phyloP scores from a whole-genome alignment of 2,329 filamentous ascomycete species.

The Biscogniauxia mediterranea region DNA sequence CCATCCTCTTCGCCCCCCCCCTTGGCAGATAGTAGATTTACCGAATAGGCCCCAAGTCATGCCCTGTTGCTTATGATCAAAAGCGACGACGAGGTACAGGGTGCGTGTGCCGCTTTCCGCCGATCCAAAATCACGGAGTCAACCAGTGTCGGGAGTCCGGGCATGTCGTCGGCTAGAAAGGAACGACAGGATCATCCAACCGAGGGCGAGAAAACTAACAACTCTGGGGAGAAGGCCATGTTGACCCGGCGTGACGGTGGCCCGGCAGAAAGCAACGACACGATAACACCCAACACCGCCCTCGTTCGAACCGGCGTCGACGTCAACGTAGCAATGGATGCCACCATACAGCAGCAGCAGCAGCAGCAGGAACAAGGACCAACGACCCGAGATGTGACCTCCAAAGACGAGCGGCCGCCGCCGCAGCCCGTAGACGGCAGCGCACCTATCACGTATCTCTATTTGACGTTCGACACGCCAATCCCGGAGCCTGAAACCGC shows the following conservation, averaged over 20 bases:
- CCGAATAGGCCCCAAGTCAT: background rate
- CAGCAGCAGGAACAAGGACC: too few species aligned
- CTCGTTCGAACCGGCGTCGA: background rate
- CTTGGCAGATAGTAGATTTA: background rate
- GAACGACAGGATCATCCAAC: background rate
- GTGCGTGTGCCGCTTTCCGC: background rate
- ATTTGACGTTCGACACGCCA: constrained; percentile 61
- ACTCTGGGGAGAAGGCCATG: background rate
- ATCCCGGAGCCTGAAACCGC: constrained; percentile 45
- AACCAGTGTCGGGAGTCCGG: background rate
- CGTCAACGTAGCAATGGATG: background rate
- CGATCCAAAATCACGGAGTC: background rate
- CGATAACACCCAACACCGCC: too few species aligned
- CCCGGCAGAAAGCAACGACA: background rate
- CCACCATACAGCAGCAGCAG: too few species aligned
- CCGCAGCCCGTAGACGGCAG: constrained; percentile 1
- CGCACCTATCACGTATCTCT: constrained; percentile 50
- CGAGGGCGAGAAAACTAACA: background rate
- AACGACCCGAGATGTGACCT: background rate
- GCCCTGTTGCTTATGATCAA: background rate
- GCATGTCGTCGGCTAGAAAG: background rate
- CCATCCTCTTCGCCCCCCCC: background rate
- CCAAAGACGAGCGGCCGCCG: background rate
- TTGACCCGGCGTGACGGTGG: background rate
- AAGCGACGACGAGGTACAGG: background rate